Evolutionary conservation across 345 rosid genomes (phyloP).

Genomic region (Syzygium jambos): DNA sequence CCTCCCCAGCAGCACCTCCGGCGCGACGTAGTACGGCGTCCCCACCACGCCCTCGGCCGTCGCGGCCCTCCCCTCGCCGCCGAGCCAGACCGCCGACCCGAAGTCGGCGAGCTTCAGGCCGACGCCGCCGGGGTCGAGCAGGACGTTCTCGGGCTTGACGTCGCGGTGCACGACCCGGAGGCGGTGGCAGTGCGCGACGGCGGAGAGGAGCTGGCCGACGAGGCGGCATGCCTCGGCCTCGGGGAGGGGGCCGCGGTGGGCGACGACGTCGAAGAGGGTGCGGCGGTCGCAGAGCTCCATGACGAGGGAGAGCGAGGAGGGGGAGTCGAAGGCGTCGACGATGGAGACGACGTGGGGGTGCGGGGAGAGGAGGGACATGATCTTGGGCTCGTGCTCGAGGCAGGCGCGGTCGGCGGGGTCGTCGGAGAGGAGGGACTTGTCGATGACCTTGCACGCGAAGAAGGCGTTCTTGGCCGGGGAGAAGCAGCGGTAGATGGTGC

Average conservation of each 20-base stretch:
- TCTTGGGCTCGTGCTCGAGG: constrained; percentile 64
- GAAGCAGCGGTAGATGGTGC: constrained; percentile 59
- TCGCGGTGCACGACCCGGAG: constrained; percentile 72
- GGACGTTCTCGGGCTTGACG: constrained; percentile 71
- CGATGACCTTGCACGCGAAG: constrained; percentile 74
- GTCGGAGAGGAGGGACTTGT: constrained; percentile 59
- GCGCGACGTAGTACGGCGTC: constrained; percentile 89
- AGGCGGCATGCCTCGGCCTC: constrained; percentile 38
- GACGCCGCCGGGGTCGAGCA: constrained; percentile 66
- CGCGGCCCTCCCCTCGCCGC: constrained; percentile 5
- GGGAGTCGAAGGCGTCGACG: constrained; percentile 49
- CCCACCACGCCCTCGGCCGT: constrained; percentile 56
- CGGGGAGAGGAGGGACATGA: constrained; percentile 60
- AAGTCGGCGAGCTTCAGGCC: constrained; percentile 69
- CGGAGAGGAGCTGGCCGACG: constrained; percentile 42
- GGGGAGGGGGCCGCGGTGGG: constrained; percentile 17
- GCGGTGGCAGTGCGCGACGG: constrained; percentile 67
- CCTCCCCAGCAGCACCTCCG: constrained; percentile 71
- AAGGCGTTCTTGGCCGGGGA: constrained; percentile 27
- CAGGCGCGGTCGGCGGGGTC: constrained; percentile 64
- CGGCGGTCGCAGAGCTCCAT: constrained; percentile 55
- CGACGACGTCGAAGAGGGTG: constrained; percentile 52
- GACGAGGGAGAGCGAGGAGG: constrained; percentile 41
- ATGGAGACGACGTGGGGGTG: constrained; percentile 59
- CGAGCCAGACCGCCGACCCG: constrained; percentile 63